These are phyloP conservation scores for Penicillium subrubescens DNA, from an alignment of 495 filamentous ascomycete genomes.

Conservation along the genomic window DNA sequence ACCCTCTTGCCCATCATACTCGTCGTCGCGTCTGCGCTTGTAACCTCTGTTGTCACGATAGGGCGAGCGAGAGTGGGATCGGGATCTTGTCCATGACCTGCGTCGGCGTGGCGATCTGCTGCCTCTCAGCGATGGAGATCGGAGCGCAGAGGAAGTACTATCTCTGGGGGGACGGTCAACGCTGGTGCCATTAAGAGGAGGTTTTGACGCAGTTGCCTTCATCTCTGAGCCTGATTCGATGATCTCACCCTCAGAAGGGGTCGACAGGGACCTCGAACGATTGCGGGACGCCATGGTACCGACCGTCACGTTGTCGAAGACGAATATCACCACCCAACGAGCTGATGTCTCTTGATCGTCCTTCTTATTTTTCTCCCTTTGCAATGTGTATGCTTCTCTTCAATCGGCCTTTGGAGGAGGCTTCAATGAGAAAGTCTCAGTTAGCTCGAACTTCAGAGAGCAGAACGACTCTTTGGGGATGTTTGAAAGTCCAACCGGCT, in stretches of 20 bases:
- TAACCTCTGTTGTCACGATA: conserved; percentile 56
- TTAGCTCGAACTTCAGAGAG: conserved; percentile 37
- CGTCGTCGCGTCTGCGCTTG: conserved; percentile 72
- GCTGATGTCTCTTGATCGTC: conserved; percentile 1
- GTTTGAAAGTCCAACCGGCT: conserved; percentile 54
- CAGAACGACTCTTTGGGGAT: conserved; percentile 24
- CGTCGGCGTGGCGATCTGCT: conserved; percentile 44
- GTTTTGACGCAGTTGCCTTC: conserved; percentile 76
- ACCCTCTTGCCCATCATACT: conserved; percentile 53
- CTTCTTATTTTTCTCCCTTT: background rate
- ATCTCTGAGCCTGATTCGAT: conserved; percentile 69
- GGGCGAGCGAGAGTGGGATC: conserved; percentile 43
- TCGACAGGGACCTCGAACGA: conserved; percentile 50
- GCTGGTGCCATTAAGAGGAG: conserved; percentile 71
- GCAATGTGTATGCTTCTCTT: conserved; percentile 7
- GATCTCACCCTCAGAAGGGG: conserved; percentile 82
- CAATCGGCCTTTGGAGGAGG: conserved; percentile 31
- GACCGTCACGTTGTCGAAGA: conserved; percentile 4
- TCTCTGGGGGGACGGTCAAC: conserved; percentile 74
- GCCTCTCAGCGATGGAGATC: conserved; percentile 45
- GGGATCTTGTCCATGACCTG: conserved; percentile 42
- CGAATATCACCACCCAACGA: background rate
- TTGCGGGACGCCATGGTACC: conserved; percentile 37
- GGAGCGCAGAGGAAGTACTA: conserved; percentile 50
- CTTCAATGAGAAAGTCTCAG: conserved; percentile 23